Conservation (phyloP, 2,329 filamentous ascomycete species). For the Aspergillus pseudotamarii region DNA sequence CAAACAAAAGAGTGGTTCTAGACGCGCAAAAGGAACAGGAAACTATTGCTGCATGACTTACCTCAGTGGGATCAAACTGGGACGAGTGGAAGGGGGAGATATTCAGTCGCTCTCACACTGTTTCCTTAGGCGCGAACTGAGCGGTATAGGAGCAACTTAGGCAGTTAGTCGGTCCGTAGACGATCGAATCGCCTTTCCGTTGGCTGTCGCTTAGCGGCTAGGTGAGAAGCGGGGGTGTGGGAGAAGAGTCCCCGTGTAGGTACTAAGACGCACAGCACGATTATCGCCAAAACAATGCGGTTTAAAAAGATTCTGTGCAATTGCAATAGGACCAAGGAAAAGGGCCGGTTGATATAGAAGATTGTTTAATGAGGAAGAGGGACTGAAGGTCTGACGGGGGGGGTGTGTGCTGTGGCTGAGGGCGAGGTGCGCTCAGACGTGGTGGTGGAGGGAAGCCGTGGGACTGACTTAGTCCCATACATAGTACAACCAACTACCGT, state of each 20-base stretch:
- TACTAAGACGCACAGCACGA: conserved; percentile 11
- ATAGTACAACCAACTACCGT: background rate
- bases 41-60: conserved; percentile 22
- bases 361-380: conserved; percentile 1
- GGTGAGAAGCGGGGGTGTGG: conserved; percentile 37
- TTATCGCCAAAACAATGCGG: conserved; percentile 7
- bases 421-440: conserved; percentile 21
- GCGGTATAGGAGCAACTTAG: conserved; percentile 20
- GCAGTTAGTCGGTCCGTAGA: conserved; percentile 25
- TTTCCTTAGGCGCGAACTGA: conserved; percentile 22
- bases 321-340: background rate
- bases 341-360: background rate
- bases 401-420: conserved; percentile 2
- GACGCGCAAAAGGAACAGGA: conserved; percentile 19
- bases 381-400: conserved; percentile 1
- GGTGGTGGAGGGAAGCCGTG: conserved; percentile 11
- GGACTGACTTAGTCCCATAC: background rate
- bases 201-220: conserved; percentile 43
- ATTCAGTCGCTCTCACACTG: conserved; percentile 13
- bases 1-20: conserved; percentile 18
- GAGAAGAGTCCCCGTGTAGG: conserved; percentile 24
- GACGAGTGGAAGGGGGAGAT: conserved; percentile 17
- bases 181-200: conserved; percentile 34
- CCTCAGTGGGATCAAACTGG: conserved; percentile 17
- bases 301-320: background rate